Base-by-base conservation (phyloP, 305 asterid genomes). In the Solanum chacoense region DNA sequence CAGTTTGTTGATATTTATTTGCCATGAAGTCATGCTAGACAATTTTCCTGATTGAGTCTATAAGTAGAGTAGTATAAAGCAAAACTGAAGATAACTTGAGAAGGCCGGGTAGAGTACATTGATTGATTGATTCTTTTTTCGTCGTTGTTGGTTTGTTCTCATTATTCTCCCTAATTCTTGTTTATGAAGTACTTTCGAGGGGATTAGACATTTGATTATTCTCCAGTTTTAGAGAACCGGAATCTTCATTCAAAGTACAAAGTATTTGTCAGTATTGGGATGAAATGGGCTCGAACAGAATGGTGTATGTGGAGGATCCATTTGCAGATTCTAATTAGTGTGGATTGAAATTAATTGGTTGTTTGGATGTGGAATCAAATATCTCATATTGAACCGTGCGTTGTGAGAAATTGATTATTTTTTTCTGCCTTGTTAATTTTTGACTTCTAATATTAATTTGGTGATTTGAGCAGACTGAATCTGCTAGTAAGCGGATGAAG, bases 401-500 rank as follows among this genome's bases (percentile, higher is more conserved):
- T n/a, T 78, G n/a, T 37, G 84, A 37, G 63, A 78, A 78, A n/a
- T n/a, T 78, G 84, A 6, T 78, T 77, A 3, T n/a, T 12, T 38
- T n/a, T 24, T 37, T 37, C 6, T 36, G 84, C 7, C n/a, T 78
- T 78, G 32, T 78, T 77, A 36, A 37, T 37, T 37, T 78, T 12
- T 37, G 34, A 78, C 34, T 78, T 24, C 69, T 29, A 55, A 59
- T 32, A 26, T 40, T 26, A 12, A 34, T 85, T 85, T 63, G 71
- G 28, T 63, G n/a, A 65, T 37, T 84, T 89, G 29, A 79, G 84
- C 90, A 91, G 92, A 88, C 73, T 88, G 91, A 89, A 73, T 84
- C 31, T 55, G 90, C 84, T 42, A 35, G 85, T 69, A 91, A 91
- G 80, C 91, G 93, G 89, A 28, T 91, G 85, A 94, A 94, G 89